Evolutionary conservation across 495 filamentous ascomycete genomes (phyloP).

Genomic region (Aspergillus conjunctus): DNA sequence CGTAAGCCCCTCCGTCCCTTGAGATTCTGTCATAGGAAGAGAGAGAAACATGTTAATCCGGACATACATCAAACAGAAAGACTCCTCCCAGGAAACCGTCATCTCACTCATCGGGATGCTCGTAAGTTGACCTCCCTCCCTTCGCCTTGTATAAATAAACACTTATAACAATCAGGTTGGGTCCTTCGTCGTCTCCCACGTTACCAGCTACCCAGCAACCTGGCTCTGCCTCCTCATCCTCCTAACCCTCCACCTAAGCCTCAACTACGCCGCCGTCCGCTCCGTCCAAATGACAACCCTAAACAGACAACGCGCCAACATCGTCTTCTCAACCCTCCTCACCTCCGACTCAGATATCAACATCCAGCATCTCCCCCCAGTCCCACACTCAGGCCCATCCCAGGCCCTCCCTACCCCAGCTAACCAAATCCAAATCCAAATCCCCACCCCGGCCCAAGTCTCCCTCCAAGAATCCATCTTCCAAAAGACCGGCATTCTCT

Average conservation of each 20-base stretch:
- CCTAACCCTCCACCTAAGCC: constrained; percentile 71
- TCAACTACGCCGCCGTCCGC: constrained; percentile 84
- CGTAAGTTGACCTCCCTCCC: constrained; percentile 44
- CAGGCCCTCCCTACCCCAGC: not conserved
- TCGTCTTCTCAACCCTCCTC: constrained; percentile 68
- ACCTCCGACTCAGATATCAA: constrained; percentile 38
- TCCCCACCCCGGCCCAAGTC: constrained; percentile 66
- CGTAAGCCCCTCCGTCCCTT: constrained; percentile 44
- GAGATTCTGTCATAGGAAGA: too few species aligned
- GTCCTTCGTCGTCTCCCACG: constrained; percentile 73
- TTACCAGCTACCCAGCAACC: constrained; percentile 70
- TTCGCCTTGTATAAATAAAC: constrained; percentile 4
- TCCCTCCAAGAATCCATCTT: constrained; percentile 73
- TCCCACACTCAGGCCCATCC: not conserved
- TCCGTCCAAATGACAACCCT: constrained; percentile 82
- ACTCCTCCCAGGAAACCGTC: constrained; percentile 94
- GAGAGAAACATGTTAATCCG: not conserved
- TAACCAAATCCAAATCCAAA: constrained; percentile 5
- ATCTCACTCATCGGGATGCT: constrained; percentile 91
- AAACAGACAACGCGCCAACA: constrained; percentile 83
- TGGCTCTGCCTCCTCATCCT: constrained; percentile 75
- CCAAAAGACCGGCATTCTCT: constrained; percentile 59
- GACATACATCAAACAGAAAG: constrained; percentile 60
- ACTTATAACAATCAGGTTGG: constrained; percentile 57
- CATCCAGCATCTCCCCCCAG: not conserved